Evolutionary conservation across 1,284 basidiomycete species (phyloP).

Genomic region (Amylostereum areolatum): DNA sequence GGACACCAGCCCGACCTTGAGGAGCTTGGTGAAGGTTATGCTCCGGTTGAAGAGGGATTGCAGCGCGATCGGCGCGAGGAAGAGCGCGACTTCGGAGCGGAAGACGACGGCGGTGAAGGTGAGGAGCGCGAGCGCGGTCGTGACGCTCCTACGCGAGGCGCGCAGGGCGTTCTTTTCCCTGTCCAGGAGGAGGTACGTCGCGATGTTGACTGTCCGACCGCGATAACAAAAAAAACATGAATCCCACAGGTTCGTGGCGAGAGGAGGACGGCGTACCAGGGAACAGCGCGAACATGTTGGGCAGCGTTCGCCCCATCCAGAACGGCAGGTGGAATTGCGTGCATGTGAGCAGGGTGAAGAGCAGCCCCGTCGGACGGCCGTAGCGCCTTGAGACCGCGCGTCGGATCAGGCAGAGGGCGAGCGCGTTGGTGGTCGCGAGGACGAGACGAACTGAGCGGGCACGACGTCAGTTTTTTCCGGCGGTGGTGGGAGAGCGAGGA

Average conservation of each 20-base stretch:
- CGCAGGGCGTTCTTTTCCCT: constrained; percentile 34
- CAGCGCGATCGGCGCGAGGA: constrained; percentile 60
- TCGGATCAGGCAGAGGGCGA: constrained; percentile 61
- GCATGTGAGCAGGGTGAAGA: constrained; percentile 66
- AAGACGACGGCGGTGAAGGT: constrained; percentile 71
- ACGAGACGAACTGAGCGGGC: constrained; percentile 60
- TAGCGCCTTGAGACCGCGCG: constrained; percentile 60
- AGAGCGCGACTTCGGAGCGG: constrained; percentile 73
- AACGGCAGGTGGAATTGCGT: constrained; percentile 91
- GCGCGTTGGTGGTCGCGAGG: constrained; percentile 63
- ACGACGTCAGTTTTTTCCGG: not conserved
- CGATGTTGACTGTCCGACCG: constrained; percentile 50
- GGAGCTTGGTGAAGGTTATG: constrained; percentile 37
- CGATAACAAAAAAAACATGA: not conserved
- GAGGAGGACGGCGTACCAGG: constrained; percentile 44
- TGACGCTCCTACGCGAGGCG: constrained; percentile 30
- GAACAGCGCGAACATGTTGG: constrained; percentile 89
- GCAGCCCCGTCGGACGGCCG: constrained; percentile 48
- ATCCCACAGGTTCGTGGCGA: not conserved
- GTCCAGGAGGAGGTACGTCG: constrained; percentile 50
- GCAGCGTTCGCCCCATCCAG: constrained; percentile 89
- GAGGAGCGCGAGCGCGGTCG: constrained; percentile 43
- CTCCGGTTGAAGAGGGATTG: constrained; percentile 45
- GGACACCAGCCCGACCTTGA: constrained; percentile 49
- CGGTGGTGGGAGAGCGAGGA: no score